Evolutionary conservation across 106 monocot species (phyloP).

Genomic region (Dioscorea alata): DNA sequence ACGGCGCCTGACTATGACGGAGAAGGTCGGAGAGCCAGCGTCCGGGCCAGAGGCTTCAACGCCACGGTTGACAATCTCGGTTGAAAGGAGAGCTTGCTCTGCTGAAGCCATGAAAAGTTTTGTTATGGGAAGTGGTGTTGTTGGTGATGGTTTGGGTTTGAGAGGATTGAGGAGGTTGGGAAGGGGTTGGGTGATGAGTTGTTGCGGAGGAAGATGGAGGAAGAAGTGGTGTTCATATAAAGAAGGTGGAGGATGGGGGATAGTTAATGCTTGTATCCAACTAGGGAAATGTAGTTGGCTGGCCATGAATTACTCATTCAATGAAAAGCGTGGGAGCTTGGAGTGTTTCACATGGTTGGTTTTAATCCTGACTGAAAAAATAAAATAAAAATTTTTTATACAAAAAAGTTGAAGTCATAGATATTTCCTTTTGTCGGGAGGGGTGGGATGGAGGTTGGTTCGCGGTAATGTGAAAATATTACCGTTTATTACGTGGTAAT

Average conservation of each 20-base stretch:
- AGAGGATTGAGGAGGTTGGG: too few relatives aligned
- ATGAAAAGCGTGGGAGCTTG: neutral
- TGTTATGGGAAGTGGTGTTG: neutral
- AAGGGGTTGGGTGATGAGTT: neutral
- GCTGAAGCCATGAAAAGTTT: constrained; percentile 19
- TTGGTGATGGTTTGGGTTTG: neutral
- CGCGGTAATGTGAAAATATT: too few relatives aligned
- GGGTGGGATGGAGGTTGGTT: too few relatives aligned
- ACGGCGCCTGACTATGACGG: constrained; percentile 70
- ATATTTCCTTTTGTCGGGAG: too few relatives aligned
- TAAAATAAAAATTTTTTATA: too few relatives aligned
- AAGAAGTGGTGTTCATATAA: neutral
- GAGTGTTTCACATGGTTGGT: too few relatives aligned
- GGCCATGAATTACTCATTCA: constrained; percentile 12
- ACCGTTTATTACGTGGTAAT: too few relatives aligned
- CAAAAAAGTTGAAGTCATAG: too few relatives aligned
- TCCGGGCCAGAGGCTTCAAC: constrained; percentile 76
- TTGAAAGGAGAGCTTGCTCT: constrained; percentile 69
- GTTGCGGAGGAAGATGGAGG: neutral
- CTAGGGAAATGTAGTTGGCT: constrained; percentile 1
- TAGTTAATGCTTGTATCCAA: constrained; percentile 19
- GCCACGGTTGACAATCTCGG: constrained; percentile 95
- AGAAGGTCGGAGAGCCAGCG: constrained; percentile 84
- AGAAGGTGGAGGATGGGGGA: constrained; percentile 5
- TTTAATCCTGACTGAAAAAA: too few relatives aligned